Percentiles rank a stretch among this genome's conserved stretches.
Conservation (phyloP, 805 yeast genomes). For the Saccharomycopsis vini region DNA sequence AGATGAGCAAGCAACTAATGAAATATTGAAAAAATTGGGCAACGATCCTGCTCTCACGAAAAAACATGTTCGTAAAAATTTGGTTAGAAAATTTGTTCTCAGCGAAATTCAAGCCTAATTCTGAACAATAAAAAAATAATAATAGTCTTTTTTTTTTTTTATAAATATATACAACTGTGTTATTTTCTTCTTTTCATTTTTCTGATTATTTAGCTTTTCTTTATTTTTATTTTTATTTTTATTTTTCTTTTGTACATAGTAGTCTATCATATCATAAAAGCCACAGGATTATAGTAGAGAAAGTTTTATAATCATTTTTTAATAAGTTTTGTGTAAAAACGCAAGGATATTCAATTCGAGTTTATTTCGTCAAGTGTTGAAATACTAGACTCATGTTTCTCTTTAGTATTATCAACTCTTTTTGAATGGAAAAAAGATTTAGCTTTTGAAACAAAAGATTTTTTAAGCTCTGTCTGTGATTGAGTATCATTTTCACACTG, state of each 20-base stretch:
- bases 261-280: background rate
- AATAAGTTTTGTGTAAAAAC: too few relatives aligned
- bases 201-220: background rate
- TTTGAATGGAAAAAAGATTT: too few relatives aligned
- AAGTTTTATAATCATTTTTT: too few relatives aligned
- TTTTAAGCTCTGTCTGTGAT: too few relatives aligned
- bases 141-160: background rate
- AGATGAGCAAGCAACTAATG: constrained; percentile 29
- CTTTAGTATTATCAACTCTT: too few relatives aligned
- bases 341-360: too few relatives aligned
- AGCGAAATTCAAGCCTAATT: constrained; percentile 19
- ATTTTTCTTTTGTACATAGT: background rate
- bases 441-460: too few relatives aligned
- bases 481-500: too few relatives aligned
- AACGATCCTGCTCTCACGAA: constrained; percentile 34
- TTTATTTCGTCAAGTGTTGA: too few relatives aligned
- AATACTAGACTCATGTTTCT: too few relatives aligned
- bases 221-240: too few relatives aligned
- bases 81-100: constrained; percentile 56
- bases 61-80: constrained; percentile 56
- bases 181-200: background rate
- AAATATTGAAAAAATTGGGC: constrained; percentile 30
- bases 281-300: too few relatives aligned
- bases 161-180: background rate
- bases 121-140: background rate